Conservation (phyloP, 148 eudicot species). For the Rhododendron ovatum region DNA sequence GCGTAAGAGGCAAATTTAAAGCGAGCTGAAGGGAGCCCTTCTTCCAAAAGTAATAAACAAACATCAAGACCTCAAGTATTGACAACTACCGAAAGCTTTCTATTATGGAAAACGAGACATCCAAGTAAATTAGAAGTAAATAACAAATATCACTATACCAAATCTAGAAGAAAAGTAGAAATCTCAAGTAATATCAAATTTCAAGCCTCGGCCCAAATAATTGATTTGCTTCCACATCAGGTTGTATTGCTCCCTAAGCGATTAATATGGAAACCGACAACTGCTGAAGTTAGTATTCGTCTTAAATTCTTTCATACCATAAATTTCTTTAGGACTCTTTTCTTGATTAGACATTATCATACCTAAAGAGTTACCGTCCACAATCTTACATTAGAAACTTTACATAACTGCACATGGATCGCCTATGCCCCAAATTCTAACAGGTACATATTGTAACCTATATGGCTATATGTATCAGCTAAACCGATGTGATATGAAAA, state of each 20-base stretch:
- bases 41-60: not conserved
- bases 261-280: not conserved
- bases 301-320: not conserved
- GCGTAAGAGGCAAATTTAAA: not conserved
- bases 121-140: not conserved
- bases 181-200: not conserved
- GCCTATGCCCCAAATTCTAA: not conserved
- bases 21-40: not conserved
- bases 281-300: not conserved
- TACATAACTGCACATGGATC: not conserved
- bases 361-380: not conserved
- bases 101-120: not conserved
- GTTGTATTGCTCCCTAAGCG: not conserved
- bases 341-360: not conserved
- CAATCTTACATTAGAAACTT: not conserved
- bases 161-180: not conserved
- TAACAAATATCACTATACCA: not conserved
- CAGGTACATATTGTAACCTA: not conserved
- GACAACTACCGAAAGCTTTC: not conserved
- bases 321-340: not conserved
- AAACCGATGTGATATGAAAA: not conserved
- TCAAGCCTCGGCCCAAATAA: not conserved
- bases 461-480: not conserved
- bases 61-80: not conserved
- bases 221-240: not conserved